Conservation (phyloP, 169 alveolate species). For the Hepatocystis sp. region DNA sequence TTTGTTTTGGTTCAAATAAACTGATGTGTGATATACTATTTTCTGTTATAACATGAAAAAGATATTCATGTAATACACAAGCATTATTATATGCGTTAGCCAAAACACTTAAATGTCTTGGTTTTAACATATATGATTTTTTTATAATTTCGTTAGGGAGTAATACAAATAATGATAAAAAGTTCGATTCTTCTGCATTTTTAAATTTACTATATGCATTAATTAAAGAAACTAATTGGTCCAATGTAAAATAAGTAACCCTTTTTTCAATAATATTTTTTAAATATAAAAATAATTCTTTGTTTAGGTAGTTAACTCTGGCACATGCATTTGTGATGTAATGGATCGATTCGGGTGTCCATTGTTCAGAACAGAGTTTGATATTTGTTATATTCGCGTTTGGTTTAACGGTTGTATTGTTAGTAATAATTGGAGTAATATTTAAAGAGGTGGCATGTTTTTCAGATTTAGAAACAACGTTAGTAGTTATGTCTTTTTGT, state of each 20-base stretch:
- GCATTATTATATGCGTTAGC: conserved; percentile 67
- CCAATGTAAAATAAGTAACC: conserved; percentile 22
- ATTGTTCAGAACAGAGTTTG: too few species aligned
- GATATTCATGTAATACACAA: conserved; percentile 43
- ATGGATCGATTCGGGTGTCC: conserved; percentile 50
- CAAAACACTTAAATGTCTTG: conserved; percentile 68
- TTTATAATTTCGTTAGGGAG: conserved; percentile 56
- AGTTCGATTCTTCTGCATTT: conserved; percentile 69
- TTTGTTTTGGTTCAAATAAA: conserved; percentile 58
- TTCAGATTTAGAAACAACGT: too few species aligned
- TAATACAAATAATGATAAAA: conserved; percentile 31
- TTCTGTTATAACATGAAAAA: conserved; percentile 45
- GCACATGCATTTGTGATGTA: conserved; percentile 55
- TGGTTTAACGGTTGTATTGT: too few species aligned
- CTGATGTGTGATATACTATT: conserved; percentile 16
- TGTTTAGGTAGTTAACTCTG: conserved; percentile 46
- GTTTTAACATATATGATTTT: conserved; percentile 38
- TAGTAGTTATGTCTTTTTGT: not conserved
- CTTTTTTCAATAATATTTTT: conserved; percentile 36
- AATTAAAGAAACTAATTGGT: conserved; percentile 44
- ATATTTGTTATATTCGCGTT: too few species aligned
- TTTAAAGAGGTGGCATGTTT: too few species aligned
- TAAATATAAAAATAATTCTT: conserved; percentile 34
- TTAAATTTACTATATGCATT: conserved; percentile 70
- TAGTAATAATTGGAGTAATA: too few species aligned